phyloP scores from a whole-genome alignment of 257 asterid species.

The Primulina huaijiensis region DNA sequence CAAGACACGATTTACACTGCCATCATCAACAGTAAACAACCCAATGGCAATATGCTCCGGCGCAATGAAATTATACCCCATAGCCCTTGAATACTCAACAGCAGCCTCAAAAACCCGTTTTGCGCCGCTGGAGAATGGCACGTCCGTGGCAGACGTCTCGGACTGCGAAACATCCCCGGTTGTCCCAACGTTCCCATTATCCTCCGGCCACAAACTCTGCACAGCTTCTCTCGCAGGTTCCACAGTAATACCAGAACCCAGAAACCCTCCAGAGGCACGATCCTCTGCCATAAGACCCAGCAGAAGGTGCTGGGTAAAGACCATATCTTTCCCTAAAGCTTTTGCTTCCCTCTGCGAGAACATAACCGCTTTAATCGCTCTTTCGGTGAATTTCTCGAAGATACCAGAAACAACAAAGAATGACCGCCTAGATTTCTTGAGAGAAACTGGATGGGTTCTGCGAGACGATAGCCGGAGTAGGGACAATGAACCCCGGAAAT shows the following conservation, averaged over 20 bases:
- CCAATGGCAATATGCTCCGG: constrained; percentile 96
- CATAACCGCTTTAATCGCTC: constrained; percentile 90
- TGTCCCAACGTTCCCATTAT: constrained; percentile 24
- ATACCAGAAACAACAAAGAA: constrained; percentile 59
- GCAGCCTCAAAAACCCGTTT: constrained; percentile 96
- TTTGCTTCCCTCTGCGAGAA: constrained; percentile 85
- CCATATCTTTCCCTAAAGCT: constrained; percentile 68
- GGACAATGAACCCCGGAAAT: constrained; percentile 51
- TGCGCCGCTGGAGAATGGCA: constrained; percentile 65
- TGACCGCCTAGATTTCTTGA: constrained; percentile 37
- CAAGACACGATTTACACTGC: constrained; percentile 70
- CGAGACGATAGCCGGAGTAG: constrained; percentile 22
- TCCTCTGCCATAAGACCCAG: constrained; percentile 92
- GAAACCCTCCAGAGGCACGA: constrained; percentile 72
- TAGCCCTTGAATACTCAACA: constrained; percentile 80
- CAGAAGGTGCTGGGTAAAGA: constrained; percentile 76
- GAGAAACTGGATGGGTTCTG: constrained; percentile 10
- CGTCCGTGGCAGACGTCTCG: constrained; percentile 67
- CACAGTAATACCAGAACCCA: constrained; percentile 71
- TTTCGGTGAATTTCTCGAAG: constrained; percentile 89
- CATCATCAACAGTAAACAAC: constrained; percentile 88
- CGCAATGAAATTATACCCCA: constrained; percentile 84
- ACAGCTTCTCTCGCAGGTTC: constrained; percentile 78
- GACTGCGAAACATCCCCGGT: constrained; percentile 33
- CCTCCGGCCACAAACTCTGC: constrained; percentile 60